These are phyloP conservation scores for Venturia aucupariae DNA, from an alignment of 2,329 filamentous ascomycete genomes.

Conservation along the genomic window DNA sequence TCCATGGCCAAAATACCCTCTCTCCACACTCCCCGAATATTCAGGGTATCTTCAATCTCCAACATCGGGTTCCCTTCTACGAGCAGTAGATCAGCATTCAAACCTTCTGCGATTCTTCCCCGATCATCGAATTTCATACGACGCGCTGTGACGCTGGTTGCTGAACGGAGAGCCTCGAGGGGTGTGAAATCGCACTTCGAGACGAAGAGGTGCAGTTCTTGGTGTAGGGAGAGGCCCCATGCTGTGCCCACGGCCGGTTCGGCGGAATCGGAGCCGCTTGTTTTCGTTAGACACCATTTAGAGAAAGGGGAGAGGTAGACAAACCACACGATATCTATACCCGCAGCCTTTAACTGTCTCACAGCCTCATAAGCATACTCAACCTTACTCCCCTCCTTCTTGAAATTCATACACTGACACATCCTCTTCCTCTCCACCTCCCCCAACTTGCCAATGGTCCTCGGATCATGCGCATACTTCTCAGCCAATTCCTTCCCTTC, in stretches of 20 bases:
- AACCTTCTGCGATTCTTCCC: constrained; percentile 30
- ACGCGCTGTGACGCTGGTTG: constrained; percentile 32
- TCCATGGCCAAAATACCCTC: constrained; percentile 26
- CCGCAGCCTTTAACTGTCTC: constrained; percentile 28
- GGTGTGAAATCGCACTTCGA: constrained; percentile 34
- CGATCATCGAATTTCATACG: constrained; percentile 34
- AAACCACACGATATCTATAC: constrained; percentile 34
- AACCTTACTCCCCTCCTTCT: constrained; percentile 24
- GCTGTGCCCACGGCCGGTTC: constrained; percentile 35
- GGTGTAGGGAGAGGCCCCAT: constrained; percentile 34
- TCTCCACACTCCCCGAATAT: constrained; percentile 37
- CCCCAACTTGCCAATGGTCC: constrained; percentile 27
- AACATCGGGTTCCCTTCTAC: constrained; percentile 36
- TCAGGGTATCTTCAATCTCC: constrained; percentile 32
- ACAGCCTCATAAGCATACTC: constrained; percentile 36
- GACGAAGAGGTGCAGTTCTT: constrained; percentile 35
- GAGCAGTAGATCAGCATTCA: constrained; percentile 35
- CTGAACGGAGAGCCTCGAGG: constrained; percentile 31
- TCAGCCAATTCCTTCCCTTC: constrained; percentile 33
- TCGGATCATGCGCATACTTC: constrained; percentile 32
- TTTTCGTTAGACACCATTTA: constrained; percentile 14
- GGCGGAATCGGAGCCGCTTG: constrained; percentile 35
- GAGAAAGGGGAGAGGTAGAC: constrained; percentile 12
- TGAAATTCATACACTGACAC: constrained; percentile 35
- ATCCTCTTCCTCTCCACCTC: constrained; percentile 27